Conservation (phyloP, 2,329 filamentous ascomycete genomes). For the Cercospora zeae-maydis region DNA sequence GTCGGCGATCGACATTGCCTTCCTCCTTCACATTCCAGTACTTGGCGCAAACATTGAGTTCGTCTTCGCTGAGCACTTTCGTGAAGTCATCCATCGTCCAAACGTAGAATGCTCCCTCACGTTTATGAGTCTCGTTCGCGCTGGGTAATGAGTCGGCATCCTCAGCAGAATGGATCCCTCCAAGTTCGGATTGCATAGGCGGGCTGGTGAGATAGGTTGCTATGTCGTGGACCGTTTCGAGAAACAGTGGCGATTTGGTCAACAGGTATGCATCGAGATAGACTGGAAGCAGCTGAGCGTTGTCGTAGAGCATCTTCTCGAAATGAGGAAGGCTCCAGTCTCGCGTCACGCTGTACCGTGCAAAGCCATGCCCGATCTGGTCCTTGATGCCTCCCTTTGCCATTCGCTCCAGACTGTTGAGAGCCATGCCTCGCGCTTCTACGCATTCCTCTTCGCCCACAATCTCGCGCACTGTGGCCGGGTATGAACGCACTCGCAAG, state of each 20-base stretch:
- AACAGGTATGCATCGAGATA: constrained; percentile 83
- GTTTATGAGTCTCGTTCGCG: constrained; percentile 72
- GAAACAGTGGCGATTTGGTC: constrained; percentile 65
- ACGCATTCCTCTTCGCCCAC: constrained; percentile 76
- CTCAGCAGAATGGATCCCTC: constrained; percentile 83
- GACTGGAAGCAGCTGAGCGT: constrained; percentile 76
- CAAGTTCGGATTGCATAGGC: constrained; percentile 63
- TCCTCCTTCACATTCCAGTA: constrained; percentile 82
- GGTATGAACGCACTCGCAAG: constrained; percentile 68
- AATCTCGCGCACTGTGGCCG: constrained; percentile 72
- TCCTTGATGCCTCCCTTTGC: constrained; percentile 68
- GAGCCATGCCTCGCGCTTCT: constrained; percentile 71
- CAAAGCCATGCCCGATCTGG: constrained; percentile 73
- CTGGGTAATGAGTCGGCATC: constrained; percentile 80
- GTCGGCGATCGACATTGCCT: constrained; percentile 77
- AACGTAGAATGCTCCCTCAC: constrained; percentile 89
- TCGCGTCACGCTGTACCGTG: constrained; percentile 80
- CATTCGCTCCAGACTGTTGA: constrained; percentile 78
- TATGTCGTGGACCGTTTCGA: constrained; percentile 74
- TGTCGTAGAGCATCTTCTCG: constrained; percentile 95
- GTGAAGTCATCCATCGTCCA: constrained; percentile 90
- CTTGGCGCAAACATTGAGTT: constrained; percentile 69
- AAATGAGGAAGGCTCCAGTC: constrained; percentile 96
- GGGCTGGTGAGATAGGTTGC: constrained; percentile 77
- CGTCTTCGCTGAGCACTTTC: constrained; percentile 64